A percentile compares a stretch with the other conserved stretches of the same genome.
These are phyloP conservation scores for Talaromyces sp. DNA, from an alignment of 2,329 filamentous ascomycete genomes.

Conservation along the genomic window DNA sequence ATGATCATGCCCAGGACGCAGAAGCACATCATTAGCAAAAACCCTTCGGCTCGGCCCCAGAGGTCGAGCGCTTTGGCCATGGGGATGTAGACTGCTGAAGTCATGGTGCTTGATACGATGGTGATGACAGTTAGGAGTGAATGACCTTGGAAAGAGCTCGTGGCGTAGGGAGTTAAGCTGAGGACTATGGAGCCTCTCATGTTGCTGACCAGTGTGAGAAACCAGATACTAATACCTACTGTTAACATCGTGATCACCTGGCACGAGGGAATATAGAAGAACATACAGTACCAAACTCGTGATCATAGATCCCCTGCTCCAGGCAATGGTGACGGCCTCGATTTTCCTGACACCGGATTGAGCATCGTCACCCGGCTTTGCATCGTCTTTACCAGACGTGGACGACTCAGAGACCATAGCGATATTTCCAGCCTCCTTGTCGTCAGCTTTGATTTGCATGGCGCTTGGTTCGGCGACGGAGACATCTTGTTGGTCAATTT, in stretches of 20 bases:
- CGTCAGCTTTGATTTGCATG: not conserved
- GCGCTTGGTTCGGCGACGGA: not conserved
- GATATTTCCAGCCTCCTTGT: not conserved
- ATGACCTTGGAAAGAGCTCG: conserved; percentile 47
- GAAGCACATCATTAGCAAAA: conserved; percentile 42
- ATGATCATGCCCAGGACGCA: conserved; percentile 48
- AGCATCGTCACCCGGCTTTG: not conserved
- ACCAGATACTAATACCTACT: conserved; percentile 27
- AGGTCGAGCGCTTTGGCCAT: conserved; percentile 57
- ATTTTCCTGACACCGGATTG: conserved; percentile 24
- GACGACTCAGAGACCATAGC: not conserved
- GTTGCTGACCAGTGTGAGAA: conserved; percentile 21
- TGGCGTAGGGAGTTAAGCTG: conserved; percentile 40
- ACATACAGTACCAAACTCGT: conserved; percentile 45
- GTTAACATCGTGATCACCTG: conserved; percentile 1
- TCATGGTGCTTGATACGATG: conserved; percentile 51
- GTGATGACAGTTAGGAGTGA: conserved; percentile 48
- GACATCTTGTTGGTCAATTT: not conserved
- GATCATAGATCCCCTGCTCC: conserved; percentile 37
- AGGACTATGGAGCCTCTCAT: conserved; percentile 30
- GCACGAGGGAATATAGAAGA: not conserved
- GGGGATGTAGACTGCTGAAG: conserved; percentile 53
- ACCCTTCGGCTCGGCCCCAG: conserved; percentile 56
- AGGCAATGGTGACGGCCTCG: conserved; percentile 23
- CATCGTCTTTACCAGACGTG: not conserved